Base-by-base conservation (phyloP, 768 basidiomycete species). In the Pisolithus tinctorius region DNA sequence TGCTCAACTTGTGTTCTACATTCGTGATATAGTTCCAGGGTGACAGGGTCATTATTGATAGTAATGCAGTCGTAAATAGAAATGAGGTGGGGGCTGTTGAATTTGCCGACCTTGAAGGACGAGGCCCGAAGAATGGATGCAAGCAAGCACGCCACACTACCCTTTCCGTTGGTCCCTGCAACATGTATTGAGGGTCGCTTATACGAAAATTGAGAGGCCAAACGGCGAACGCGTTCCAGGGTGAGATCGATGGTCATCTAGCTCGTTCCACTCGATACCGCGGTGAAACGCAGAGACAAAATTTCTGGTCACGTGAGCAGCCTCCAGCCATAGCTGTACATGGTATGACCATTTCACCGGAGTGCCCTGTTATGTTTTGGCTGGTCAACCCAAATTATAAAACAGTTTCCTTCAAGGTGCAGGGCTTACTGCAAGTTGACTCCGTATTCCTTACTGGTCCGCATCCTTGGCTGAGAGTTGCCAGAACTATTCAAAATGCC, bases 121-220 rank as follows among this genome's bases (percentile, higher is more conserved):
- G 84, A 75, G 5, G 75, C 67, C 4, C 64, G 62, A 7, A 97
- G 70, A 59, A 91, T 86, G 40, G 90, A 90, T 0, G 89, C 81
- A 10, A 96, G 66, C 34, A 93, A 73, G 5, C 86, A 84, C 1
- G 92, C 84, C 11, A 95, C 91, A 58, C 90, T 94, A 34, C 96
- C 96, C 68, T 98, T 99, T 8, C 95, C 95, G 68, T 99, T 98
- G 0, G 96, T 99, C 0, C 96, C 96, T 7, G 93, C 84, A 51
- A 98, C 78, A 62, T 99, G 96, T 34, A 89, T 74, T 0, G 93
- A 91, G 0, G 93, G 95, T 2, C 89, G 78, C 0, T 74, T 80
- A 61, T 88, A 86, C 0, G 73, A 68, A 4, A 95, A 69, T 58
- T 74, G 60, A 3, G 64, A 52, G 31, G 85, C 75, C 0, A 93